phyloP scores from a whole-genome alignment of 345 rosid genomes.

The Populus tremula region DNA sequence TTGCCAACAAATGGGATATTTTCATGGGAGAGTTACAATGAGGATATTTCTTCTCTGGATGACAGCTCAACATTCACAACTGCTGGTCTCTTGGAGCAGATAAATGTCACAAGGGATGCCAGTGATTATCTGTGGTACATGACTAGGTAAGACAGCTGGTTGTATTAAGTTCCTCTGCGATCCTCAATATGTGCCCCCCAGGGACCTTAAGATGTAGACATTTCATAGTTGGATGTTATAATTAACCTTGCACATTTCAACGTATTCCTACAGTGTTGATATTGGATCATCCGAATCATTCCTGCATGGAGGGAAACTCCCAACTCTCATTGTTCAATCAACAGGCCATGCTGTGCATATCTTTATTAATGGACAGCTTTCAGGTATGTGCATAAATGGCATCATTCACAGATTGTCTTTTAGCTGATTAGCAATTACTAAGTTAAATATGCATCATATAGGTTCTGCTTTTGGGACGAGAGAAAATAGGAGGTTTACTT shows the following conservation, averaged over 20 bases:
- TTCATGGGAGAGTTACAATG: constrained; percentile 83
- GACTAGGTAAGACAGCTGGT: constrained; percentile 33
- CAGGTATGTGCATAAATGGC: constrained; percentile 48
- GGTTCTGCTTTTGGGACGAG: constrained; percentile 93
- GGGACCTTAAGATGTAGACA: neutral
- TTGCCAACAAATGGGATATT: constrained; percentile 57
- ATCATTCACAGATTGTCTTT: constrained; percentile 1
- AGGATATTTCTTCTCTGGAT: constrained; percentile 29
- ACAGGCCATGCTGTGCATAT: constrained; percentile 92
- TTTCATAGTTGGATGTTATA: neutral
- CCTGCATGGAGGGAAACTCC: constrained; percentile 85
- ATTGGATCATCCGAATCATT: constrained; percentile 75
- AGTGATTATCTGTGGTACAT: constrained; percentile 70
- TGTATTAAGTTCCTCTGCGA: neutral
- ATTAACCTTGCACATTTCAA: constrained; percentile 3
- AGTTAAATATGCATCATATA: constrained; percentile 21
- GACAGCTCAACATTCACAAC: constrained; percentile 29
- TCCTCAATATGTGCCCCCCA: neutral
- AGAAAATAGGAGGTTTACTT: constrained; percentile 67
- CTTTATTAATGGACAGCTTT: constrained; percentile 80
- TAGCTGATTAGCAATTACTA: neutral
- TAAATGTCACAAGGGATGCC: constrained; percentile 49
- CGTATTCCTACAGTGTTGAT: constrained; percentile 57
- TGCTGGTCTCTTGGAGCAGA: constrained; percentile 45
- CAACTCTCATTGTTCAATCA: constrained; percentile 83